A percentile compares a stretch with the other conserved stretches of the same genome.
Evolutionary conservation across 75 land plant species (phyloP).

Genomic region (Larix kaempferi): DNA sequence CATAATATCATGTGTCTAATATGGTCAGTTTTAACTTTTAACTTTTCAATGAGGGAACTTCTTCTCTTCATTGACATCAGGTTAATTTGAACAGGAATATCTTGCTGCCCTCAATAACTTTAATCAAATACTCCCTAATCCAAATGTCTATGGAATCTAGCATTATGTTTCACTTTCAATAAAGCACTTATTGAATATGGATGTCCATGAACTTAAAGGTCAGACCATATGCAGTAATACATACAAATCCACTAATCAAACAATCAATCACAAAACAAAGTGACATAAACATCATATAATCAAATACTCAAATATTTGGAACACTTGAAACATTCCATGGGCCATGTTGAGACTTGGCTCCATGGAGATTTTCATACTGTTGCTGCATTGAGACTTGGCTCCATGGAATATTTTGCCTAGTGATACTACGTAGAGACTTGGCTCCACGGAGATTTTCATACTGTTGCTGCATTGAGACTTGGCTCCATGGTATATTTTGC

Average conservation of each 20-base stretch:
- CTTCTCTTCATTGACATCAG: too few relatives aligned
- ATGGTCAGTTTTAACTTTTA: not conserved
- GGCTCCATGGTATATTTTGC: too few relatives aligned
- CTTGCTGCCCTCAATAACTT: not conserved
- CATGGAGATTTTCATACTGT: too few relatives aligned
- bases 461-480: too few relatives aligned
- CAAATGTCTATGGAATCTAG: not conserved
- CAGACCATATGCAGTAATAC: not conserved
- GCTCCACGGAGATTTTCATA: too few relatives aligned
- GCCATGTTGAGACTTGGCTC: too few relatives aligned
- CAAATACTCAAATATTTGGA: not conserved
- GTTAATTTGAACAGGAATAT: too few relatives aligned
- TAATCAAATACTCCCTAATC: not conserved
- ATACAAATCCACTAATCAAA: not conserved
- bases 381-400: too few relatives aligned
- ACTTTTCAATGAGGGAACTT: too few relatives aligned
- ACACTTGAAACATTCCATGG: not conserved
- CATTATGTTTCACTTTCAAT: not conserved
- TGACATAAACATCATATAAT: not conserved
- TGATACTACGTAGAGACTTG: too few relatives aligned
- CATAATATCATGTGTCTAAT: not conserved
- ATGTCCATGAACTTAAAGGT: not conserved
- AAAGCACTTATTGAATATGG: not conserved
- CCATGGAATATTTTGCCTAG: too few relatives aligned
- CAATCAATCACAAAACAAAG: not conserved